Conservation (phyloP, 164 flowering plant species). For the Tinospora cordifolia region DNA sequence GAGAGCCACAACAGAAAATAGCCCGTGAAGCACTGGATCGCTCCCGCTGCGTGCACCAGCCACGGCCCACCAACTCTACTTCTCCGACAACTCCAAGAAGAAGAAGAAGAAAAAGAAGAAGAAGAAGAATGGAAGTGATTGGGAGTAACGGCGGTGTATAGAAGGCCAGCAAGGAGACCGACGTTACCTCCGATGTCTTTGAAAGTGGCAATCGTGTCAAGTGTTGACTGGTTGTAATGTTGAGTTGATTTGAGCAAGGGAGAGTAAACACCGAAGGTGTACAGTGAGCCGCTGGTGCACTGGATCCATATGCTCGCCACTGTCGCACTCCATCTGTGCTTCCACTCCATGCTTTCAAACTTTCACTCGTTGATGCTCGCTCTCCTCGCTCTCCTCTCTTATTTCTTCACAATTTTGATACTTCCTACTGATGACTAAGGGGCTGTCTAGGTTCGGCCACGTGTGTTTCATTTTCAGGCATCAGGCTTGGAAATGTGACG, state of each 20-base stretch:
- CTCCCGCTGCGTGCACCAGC: conserved; percentile 64
- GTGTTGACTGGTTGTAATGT: conserved; percentile 70
- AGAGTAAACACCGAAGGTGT: conserved; percentile 90
- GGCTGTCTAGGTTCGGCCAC: no score
- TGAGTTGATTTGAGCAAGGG: conserved; percentile 60
- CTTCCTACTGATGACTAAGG: no score
- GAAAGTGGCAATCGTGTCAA: conserved; percentile 75
- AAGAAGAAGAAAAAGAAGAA: not conserved
- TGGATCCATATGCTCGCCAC: conserved; percentile 86
- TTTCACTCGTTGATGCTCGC: no score
- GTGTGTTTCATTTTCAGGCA: no score
- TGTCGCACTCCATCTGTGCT: conserved; percentile 51
- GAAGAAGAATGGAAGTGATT: not conserved
- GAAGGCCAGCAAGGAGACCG: conserved; percentile 76
- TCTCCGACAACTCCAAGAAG: not conserved
- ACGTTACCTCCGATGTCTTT: conserved; percentile 90
- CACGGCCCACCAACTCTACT: conserved; percentile 44
- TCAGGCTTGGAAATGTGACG: no score
- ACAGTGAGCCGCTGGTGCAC: conserved; percentile 57
- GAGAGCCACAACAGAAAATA: conserved; percentile 81
- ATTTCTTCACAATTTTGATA: no score
- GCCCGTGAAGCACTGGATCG: conserved; percentile 69
- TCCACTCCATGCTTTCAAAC: not conserved
- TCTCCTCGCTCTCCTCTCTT: no score
- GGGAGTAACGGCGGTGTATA: conserved; percentile 45